Base-by-base conservation (phyloP, 2,329 filamentous ascomycete species). In the Fusarium poae region DNA sequence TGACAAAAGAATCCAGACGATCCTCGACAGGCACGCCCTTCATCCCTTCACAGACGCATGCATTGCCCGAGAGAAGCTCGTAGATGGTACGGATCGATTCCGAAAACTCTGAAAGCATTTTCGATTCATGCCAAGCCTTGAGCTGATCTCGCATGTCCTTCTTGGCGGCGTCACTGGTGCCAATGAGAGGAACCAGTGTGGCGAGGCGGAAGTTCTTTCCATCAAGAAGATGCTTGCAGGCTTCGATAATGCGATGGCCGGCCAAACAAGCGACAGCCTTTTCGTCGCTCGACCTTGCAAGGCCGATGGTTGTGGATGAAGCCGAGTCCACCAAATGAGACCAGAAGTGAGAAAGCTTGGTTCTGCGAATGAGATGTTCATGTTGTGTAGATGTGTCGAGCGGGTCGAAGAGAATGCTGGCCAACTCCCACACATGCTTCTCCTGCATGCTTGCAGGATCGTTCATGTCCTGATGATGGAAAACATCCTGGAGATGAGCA, bases 61-160 rank as follows among this genome's bases (percentile, higher is more conserved):
- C 90, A 69, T 97, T 96, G 37, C 97, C 96, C 30, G 93, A 89
- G 13, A 97, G 83, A 29, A 99, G 85, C 78, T 97, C 93, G 77
- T 97, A 99, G 34, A 99, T 84, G 11, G 94, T 91, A 56, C 96
- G 91, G 44, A 97, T 88, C 2, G 93, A 85, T 69, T 96, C 91
- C 18, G 88, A 89, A 79, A 99, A 94, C 77, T 99, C 97, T 2
- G 93, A 92, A 20, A 97, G 86, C 46, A 95, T 88, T 75, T 94
- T 93, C 35, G 92, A 89, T 29, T 92, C 87, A 35, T 90, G 89
- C 96, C 96, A 99, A 51, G 91, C 89, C 62, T 90, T 88, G 53
- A 99, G 85, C 77, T 99, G 96, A 57, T 89, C 85, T 25, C 85
- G 85, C 81, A 98, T 92, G 65, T 95, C 91, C 64, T 88, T 88